Conservation (phyloP, 129 eudicot genomes). For the Oenanthe sinensis region DNA sequence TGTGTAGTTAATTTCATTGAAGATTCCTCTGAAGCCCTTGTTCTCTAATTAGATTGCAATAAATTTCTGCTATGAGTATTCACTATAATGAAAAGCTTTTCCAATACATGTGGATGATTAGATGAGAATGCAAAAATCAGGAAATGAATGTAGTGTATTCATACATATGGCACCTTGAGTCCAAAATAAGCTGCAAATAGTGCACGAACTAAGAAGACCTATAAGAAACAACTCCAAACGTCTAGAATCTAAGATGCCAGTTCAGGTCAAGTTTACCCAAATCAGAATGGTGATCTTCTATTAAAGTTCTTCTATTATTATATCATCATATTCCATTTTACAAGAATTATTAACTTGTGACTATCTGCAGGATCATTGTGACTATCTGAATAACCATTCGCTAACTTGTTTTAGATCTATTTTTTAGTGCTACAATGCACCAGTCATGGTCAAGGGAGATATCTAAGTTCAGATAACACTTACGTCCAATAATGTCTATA, state of each 20-base stretch:
- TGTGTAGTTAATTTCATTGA: background rate
- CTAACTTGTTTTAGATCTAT: background rate
- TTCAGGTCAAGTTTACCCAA: background rate
- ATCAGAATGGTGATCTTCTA: background rate
- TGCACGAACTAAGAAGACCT: background rate
- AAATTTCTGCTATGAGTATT: background rate
- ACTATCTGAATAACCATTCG: background rate
- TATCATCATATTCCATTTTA: background rate
- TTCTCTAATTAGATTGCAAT: background rate
- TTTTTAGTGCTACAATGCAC: background rate
- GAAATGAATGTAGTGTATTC: background rate
- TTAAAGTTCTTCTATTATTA: background rate
- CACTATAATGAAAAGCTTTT: background rate
- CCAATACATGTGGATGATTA: background rate
- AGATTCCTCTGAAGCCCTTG: background rate
- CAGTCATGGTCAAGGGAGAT: background rate
- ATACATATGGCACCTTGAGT: background rate
- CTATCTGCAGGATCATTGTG: background rate
- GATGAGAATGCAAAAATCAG: background rate
- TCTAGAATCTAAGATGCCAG: background rate
- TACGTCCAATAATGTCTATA: conserved; percentile 87
- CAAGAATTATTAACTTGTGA: background rate
- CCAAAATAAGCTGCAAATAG: background rate
- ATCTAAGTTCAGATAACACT: conserved; percentile 23
- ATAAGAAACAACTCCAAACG: background rate